Evolutionary conservation across 176 grass and related monocot species (phyloP).

Genomic region (Rhynchospora breviuscula): DNA sequence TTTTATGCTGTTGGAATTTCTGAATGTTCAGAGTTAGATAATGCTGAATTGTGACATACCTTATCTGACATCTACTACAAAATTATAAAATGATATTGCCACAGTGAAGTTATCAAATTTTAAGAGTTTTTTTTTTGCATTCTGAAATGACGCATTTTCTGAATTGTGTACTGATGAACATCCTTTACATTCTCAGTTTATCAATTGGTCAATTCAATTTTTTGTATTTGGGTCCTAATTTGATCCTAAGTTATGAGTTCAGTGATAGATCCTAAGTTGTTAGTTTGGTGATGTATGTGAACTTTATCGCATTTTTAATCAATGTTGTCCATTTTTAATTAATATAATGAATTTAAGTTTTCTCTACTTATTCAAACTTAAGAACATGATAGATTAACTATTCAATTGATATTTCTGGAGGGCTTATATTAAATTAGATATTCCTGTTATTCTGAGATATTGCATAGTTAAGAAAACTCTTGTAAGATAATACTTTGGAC

Average conservation of each 20-base stretch:
- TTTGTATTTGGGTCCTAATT: no score
- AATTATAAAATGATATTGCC: no score
- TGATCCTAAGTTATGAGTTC: background rate
- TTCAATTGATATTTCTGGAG: background rate
- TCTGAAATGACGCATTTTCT: no score
- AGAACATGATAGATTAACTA: background rate
- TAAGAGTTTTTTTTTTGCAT: no score
- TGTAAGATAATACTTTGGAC: background rate
- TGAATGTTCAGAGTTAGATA: background rate
- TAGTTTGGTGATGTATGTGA: background rate
- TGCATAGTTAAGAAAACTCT: background rate
- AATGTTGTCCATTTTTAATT: background rate
- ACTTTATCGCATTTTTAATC: background rate
- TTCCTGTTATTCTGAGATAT: background rate
- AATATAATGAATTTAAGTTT: background rate
- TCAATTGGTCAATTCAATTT: no score
- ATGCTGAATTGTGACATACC: background rate
- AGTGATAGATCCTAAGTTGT: background rate
- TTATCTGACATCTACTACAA: background rate
- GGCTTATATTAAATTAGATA: background rate
- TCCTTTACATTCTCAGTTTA: no score
- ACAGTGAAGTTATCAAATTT: no score
- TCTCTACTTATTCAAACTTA: background rate
- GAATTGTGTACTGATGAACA: no score
- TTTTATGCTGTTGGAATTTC: background rate